A percentile compares a stretch with the other conserved stretches of the same genome.
Evolutionary conservation across 2,329 filamentous ascomycete species (phyloP).

Genomic region (Triangularia verruculosa): DNA sequence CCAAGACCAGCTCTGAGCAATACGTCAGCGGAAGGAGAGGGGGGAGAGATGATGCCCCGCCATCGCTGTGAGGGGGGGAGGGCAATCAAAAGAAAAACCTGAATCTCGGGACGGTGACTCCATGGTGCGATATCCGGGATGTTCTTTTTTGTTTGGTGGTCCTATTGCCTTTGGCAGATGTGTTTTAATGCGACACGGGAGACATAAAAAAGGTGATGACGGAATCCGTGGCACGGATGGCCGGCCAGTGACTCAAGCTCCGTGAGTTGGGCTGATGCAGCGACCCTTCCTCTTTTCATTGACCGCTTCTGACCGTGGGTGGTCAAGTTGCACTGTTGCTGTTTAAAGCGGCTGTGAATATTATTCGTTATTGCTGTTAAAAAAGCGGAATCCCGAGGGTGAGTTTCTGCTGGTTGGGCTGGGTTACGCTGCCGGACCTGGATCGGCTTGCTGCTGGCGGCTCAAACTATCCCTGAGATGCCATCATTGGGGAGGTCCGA

Average conservation of each 20-base stretch:
- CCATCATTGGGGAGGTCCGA: not conserved
- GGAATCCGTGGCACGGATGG: not conserved
- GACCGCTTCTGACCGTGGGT: not conserved
- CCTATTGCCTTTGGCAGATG: not conserved
- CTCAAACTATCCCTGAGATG: not conserved
- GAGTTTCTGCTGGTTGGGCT: not conserved
- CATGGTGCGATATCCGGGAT: too few relatives aligned
- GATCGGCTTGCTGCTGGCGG: not conserved
- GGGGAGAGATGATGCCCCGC: not conserved
- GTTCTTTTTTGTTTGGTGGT: not conserved
- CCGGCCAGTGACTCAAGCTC: not conserved
- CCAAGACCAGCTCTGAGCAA: not conserved
- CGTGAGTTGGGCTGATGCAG: not conserved
- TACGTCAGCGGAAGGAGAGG: conserved; percentile 1
- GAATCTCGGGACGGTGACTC: too few relatives aligned
- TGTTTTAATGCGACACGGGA: not conserved
- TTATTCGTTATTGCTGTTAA: too few relatives aligned
- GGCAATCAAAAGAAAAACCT: too few relatives aligned
- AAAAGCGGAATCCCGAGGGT: not conserved
- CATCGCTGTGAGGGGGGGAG: not conserved
- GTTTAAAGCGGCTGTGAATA: too few relatives aligned
- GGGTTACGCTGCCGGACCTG: not conserved
- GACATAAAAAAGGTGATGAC: not conserved
- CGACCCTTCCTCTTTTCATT: not conserved
- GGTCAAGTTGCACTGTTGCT: not conserved